Conservation (phyloP, 2,329 filamentous ascomycete species). For the Fusarium sp. region DNA sequence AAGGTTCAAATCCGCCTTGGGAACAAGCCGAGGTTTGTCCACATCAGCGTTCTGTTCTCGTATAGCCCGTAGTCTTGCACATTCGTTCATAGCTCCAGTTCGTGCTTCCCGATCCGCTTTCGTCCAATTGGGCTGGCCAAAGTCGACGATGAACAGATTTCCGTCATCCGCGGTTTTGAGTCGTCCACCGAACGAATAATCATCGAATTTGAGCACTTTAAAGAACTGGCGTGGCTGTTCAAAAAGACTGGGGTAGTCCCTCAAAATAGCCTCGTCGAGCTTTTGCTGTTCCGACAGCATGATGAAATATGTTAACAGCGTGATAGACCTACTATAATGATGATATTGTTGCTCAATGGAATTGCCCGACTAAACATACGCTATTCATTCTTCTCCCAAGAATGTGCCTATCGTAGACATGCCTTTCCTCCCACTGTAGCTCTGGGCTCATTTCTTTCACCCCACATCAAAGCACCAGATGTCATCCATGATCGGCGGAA, state of each 20-base stretch:
- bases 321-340: too few relatives aligned
- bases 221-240: neutral
- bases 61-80: fast-evolving
- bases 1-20: neutral
- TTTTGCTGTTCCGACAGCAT: too few relatives aligned
- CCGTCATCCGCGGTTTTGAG: neutral
- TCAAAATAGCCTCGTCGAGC: too few relatives aligned
- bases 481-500: too few relatives aligned
- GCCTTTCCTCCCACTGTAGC: too few relatives aligned
- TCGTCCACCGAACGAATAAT: neutral
- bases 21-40: neutral
- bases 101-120: neutral
- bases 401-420: too few relatives aligned
- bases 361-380: too few relatives aligned
- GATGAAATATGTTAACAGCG: too few relatives aligned
- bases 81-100: neutral
- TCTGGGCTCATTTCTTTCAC: too few relatives aligned
- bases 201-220: neutral
- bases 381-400: too few relatives aligned
- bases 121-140: fast-evolving
- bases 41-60: neutral
- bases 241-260: neutral
- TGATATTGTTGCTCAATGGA: too few relatives aligned
- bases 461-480: too few relatives aligned
- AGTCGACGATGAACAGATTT: neutral